Percentiles rank a stretch among this genome's conserved stretches.
phyloP scores from a whole-genome alignment of 768 basidiomycete species.

The Mycena pura region DNA sequence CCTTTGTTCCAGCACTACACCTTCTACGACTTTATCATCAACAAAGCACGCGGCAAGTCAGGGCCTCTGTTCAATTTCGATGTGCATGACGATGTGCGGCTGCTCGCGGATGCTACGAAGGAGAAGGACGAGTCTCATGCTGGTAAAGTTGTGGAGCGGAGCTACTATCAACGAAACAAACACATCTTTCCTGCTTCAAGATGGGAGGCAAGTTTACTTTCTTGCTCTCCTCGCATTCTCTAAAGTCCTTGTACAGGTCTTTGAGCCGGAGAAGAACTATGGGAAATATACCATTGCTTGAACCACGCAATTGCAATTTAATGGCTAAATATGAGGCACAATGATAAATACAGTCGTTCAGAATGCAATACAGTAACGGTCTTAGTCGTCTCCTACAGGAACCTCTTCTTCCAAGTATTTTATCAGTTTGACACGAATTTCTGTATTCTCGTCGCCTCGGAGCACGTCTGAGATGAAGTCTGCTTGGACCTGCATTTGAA shows the following conservation, averaged over 20 bases:
- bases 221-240: background rate
- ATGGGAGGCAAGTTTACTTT: constrained; percentile 80
- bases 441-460: constrained; percentile 92
- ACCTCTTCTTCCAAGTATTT: constrained; percentile 97
- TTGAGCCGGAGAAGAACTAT: constrained; percentile 93
- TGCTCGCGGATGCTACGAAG: constrained; percentile 91
- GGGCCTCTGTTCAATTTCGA: constrained; percentile 99
- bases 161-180: constrained; percentile 95
- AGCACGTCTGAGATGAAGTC: constrained; percentile 90
- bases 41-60: constrained; percentile 97
- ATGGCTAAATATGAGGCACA: background rate
- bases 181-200: constrained; percentile 97
- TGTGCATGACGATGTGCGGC: constrained; percentile 96
- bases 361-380: constrained; percentile 60
- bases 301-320: background rate
- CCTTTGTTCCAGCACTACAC: constrained; percentile 80
- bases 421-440: constrained; percentile 88
- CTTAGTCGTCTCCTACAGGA: constrained; percentile 91
- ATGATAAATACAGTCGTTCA: constrained; percentile 12
- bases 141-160: constrained; percentile 96
- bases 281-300: constrained; percentile 86
- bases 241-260: constrained; percentile 61
- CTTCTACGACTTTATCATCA: constrained; percentile 98
- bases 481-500: constrained; percentile 94
- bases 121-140: constrained; percentile 99